Evolutionary conservation across 768 basidiomycete species (phyloP), one percentile per base, ranked within the genome.

Genomic region (Tulasnella sp.): DNA sequence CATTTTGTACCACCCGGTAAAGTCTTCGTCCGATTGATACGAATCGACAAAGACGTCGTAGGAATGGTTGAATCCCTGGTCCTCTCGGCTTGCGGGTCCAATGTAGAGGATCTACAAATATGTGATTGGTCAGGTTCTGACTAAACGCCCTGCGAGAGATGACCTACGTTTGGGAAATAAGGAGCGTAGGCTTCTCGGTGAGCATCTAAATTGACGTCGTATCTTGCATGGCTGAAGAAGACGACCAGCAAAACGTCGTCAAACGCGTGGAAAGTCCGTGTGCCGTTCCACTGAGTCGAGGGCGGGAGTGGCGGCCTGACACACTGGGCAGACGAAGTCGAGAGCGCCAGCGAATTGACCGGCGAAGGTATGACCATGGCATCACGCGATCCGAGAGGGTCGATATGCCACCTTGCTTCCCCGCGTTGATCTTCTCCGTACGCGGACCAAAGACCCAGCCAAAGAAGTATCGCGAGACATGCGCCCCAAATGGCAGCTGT

Each of bases 1-100:
- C 62, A 38, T 74, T 14, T 87, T 88, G 77, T 82, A 84, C 52
- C 80, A 81, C 12, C 38, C 56, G 48, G 10, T 46, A 21, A 88
- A 83, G 81, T 89, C 86, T 77, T 89, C 88, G 34, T 86, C 84
- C 14, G 88, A 85, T 75, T 87, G 83, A 80, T 87, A 89, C 21
- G 88, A 86, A 77, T 89, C 88, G 4, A 89, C 86, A 9, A 87
- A 82, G 19, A 89, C 86, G 79, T 89, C 89, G 74, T 89, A 89
- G 1, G 89, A 89, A 81, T 89, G 87, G 24, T 82, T 44, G 76
- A 88, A 88, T 2, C 88, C 89, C 9, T 83, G 82, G 75, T 89
- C 88, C 79, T 89, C 88, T 5, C 88, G 84, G 80, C 80, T 87
- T 16, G 84, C 85, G 39, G 88, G 88, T 18, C 89, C 88, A n/a